These are phyloP conservation scores for Klebsormidium nitens DNA, from an alignment of 139 green algal species.

Conservation along the genomic window DNA sequence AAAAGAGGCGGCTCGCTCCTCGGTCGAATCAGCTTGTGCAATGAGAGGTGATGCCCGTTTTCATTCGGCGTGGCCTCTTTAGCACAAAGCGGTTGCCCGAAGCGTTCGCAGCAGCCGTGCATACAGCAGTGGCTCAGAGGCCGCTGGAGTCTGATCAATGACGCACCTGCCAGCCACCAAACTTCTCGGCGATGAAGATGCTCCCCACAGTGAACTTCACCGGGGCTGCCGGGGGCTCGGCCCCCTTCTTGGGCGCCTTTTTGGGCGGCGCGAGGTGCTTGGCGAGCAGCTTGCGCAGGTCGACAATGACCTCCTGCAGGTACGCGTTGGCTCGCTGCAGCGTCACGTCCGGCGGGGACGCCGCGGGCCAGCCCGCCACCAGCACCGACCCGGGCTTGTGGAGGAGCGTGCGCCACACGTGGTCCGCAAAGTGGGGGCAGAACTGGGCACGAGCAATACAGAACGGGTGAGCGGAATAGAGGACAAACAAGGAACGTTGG, in stretches of 20 bases:
- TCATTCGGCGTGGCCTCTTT: no score
- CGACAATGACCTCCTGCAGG: slow-evolving; percentile 58
- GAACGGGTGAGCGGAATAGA: background rate
- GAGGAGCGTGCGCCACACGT: slow-evolving; percentile 82
- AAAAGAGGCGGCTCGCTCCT: no score
- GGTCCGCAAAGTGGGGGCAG: slow-evolving; percentile 84
- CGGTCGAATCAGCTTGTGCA: no score
- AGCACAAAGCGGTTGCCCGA: no score
- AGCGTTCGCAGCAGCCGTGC: no score
- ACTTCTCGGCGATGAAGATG: slow-evolving; percentile 69
- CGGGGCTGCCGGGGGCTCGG: slow-evolving; percentile 1
- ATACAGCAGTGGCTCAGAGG: no score
- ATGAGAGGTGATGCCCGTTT: no score
- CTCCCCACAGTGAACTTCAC: slow-evolving; percentile 40
- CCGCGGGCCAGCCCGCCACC: slow-evolving; percentile 73
- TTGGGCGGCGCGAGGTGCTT: slow-evolving; percentile 70
- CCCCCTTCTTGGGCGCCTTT: slow-evolving; percentile 72
- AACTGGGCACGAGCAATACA: slow-evolving; percentile 21
- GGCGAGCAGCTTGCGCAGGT: slow-evolving; percentile 65
- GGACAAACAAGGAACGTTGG: no score
- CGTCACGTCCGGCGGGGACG: slow-evolving; percentile 58
- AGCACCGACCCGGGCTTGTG: slow-evolving; percentile 53
- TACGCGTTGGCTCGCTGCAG: slow-evolving; percentile 57
- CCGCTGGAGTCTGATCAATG: no score
- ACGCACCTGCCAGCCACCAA: slow-evolving; percentile 59